phyloP scores from a whole-genome alignment of 2,329 filamentous ascomycete genomes.

The Colletotrichum karsti region DNA sequence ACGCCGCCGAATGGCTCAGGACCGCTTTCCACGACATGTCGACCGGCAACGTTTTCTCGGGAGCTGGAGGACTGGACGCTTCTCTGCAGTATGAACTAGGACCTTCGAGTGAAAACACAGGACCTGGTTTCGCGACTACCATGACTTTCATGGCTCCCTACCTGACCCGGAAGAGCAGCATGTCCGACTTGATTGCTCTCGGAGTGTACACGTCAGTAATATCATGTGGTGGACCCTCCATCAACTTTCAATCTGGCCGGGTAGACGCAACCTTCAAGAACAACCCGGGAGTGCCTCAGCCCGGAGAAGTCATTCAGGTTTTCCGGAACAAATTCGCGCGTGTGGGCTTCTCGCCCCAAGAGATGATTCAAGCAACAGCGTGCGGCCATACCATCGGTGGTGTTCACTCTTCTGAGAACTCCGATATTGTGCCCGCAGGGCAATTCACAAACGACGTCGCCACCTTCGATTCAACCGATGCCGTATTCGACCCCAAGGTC shows the following conservation, averaged over 20 bases:
- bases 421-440: constrained; percentile 57
- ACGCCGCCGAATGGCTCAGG: constrained; percentile 69
- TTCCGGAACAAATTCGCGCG: constrained; percentile 64
- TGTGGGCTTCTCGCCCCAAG: constrained; percentile 62
- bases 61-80: constrained; percentile 64
- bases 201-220: constrained; percentile 67
- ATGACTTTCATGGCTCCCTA: constrained; percentile 63
- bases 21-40: constrained; percentile 71
- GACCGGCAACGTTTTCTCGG: constrained; percentile 56
- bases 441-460: constrained; percentile 52
- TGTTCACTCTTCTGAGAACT: constrained; percentile 63
- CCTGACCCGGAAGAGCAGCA: constrained; percentile 57
- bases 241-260: constrained; percentile 63
- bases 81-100: constrained; percentile 67
- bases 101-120: constrained; percentile 62
- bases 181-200: constrained; percentile 67
- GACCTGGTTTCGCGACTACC: constrained; percentile 62
- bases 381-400: constrained; percentile 71
- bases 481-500: constrained; percentile 63
- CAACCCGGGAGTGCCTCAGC: constrained; percentile 61
- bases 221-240: constrained; percentile 64
- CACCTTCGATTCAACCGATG: constrained; percentile 56
- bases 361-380: constrained; percentile 69
- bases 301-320: constrained; percentile 60
- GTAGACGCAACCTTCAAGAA: constrained; percentile 61